Conservation (phyloP, 148 eudicot species). For the Oxyria digyna region DNA sequence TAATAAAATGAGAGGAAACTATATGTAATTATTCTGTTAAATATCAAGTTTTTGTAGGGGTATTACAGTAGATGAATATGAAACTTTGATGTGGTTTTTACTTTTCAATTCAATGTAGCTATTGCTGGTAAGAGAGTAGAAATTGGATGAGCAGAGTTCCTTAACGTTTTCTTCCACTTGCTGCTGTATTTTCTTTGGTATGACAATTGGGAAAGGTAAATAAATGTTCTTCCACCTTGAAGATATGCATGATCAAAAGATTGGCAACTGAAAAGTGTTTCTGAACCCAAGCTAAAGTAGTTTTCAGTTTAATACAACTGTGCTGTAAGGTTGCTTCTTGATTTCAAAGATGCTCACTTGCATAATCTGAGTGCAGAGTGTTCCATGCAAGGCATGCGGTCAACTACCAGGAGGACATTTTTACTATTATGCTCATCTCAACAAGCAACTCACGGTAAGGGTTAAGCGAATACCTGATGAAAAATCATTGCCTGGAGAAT, state of each 20-base stretch:
- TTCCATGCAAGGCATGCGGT: slow-evolving; percentile 44
- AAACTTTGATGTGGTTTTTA: background rate
- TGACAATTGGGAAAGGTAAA: background rate
- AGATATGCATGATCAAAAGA: background rate
- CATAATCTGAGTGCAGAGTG: slow-evolving; percentile 26
- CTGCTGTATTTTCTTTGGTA: background rate
- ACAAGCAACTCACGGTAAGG: slow-evolving; percentile 73
- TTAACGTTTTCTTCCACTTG: background rate
- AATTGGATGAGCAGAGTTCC: background rate
- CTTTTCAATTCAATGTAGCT: background rate
- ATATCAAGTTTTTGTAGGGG: background rate
- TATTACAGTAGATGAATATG: background rate
- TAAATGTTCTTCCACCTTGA: background rate
- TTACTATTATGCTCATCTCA: slow-evolving; percentile 75
- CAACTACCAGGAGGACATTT: slow-evolving; percentile 66
- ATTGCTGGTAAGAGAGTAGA: background rate
- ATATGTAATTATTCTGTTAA: background rate
- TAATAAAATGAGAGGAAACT: background rate
- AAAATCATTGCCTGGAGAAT: slow-evolving; percentile 46
- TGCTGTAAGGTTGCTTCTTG: background rate
- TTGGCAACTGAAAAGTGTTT: background rate
- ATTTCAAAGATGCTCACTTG: background rate
- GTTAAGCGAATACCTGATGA: slow-evolving; percentile 43
- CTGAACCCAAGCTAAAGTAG: background rate
- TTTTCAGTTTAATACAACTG: background rate